A percentile compares a stretch with the other conserved stretches of the same genome.
Evolutionary conservation across 805 yeast species (phyloP).

Genomic region (Candida dendrica): DNA sequence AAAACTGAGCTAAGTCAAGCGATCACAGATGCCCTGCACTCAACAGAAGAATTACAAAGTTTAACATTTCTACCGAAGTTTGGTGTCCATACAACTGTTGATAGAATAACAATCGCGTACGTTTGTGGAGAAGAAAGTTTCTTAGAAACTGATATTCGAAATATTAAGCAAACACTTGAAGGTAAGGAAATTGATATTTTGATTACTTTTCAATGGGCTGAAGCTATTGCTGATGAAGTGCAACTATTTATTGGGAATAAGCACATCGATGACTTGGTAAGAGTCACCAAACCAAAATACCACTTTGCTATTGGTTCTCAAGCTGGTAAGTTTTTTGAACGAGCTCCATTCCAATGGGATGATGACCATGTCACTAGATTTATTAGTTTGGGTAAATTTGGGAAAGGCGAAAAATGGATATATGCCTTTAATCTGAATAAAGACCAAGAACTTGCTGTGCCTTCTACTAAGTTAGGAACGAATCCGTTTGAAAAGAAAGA

Average conservation of each 20-base stretch:
- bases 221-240: conserved; percentile 37
- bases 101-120: conserved; percentile 43
- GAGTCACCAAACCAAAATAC: conserved; percentile 49
- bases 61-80: conserved; percentile 26
- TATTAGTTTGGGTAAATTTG: conserved; percentile 56
- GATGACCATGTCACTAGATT: conserved; percentile 45
- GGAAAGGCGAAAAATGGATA: conserved; percentile 56
- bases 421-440: conserved; percentile 56
- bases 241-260: conserved; percentile 38
- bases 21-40: too few species aligned
- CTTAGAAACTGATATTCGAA: conserved; percentile 18
- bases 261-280: conserved; percentile 39
- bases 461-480: conserved; percentile 16
- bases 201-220: conserved; percentile 57
- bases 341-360: conserved; percentile 52
- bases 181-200: conserved; percentile 43
- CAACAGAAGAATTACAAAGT: conserved; percentile 11
- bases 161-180: conserved; percentile 14
- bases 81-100: conserved; percentile 32
- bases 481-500: conserved; percentile 23
- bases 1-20: conserved; percentile 5
- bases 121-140: conserved; percentile 24
- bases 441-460: conserved; percentile 17
- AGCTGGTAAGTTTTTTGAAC: conserved; percentile 43
- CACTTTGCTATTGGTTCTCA: conserved; percentile 54